Evolutionary conservation across 176 grass and related monocot genomes (phyloP).

Genomic region (Zea mays): Zm-B73-REFERENCE-NAM-5.0 NC_050099.1:187920501-187921000

Average conservation of each 20-base stretch:
- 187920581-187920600: too few species aligned
- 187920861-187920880: slow-evolving; percentile 77
- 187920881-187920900: neutral
- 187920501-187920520: too few species aligned
- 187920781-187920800: slow-evolving; percentile 36
- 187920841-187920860: slow-evolving; percentile 70
- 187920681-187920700: slow-evolving; percentile 59
- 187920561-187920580: too few species aligned
- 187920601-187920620: neutral
- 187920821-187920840: slow-evolving; percentile 71
- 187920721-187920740: slow-evolving; percentile 87
- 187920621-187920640: neutral
- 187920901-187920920: neutral
- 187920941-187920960: neutral
- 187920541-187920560: too few species aligned
- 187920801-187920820: slow-evolving; percentile 57
- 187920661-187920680: slow-evolving; percentile 11
- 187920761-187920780: slow-evolving; percentile 15
- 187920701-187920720: slow-evolving; percentile 83
- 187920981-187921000: neutral
- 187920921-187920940: neutral
- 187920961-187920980: neutral
- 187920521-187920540: too few species aligned
- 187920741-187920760: slow-evolving; percentile 18
- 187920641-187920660: neutral